Evolutionary conservation across 139 green algal species (phyloP).

Genomic region (Chlorella sp.): DNA sequence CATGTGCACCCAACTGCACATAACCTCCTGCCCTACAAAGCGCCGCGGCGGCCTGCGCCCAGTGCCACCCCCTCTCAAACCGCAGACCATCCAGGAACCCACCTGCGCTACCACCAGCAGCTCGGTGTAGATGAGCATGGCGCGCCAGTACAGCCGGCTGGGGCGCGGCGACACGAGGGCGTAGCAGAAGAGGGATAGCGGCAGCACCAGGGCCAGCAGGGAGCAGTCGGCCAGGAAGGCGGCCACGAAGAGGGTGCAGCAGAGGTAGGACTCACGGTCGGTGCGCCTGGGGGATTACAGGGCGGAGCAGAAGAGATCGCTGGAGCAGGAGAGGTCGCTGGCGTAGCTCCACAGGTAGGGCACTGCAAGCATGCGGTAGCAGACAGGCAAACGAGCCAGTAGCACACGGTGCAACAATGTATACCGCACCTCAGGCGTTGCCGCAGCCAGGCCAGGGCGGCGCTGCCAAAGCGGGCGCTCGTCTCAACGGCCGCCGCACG

Average conservation of each 20-base stretch:
- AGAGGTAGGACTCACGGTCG: conserved; percentile 51
- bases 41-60: no score
- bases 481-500: background rate
- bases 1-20: no score
- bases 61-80: no score
- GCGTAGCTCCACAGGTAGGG: background rate
- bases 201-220: conserved; percentile 54
- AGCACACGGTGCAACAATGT: background rate
- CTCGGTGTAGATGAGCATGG: conserved; percentile 67
- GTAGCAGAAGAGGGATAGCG: conserved; percentile 59
- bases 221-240: conserved; percentile 67
- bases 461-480: background rate
- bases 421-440: conserved; percentile 1
- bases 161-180: conserved; percentile 55
- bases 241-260: conserved; percentile 58
- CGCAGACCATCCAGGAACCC: no score
- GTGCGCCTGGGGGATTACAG: background rate
- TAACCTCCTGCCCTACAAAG: no score
- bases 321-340: background rate
- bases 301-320: background rate
- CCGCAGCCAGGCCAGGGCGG: background rate
- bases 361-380: background rate
- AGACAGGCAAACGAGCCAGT: background rate
- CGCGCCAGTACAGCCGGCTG: conserved; percentile 62
- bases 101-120: conserved; percentile 52